Evolutionary conservation across 306 rosid genomes (phyloP).

Genomic region (Glycine tomentella): DNA sequence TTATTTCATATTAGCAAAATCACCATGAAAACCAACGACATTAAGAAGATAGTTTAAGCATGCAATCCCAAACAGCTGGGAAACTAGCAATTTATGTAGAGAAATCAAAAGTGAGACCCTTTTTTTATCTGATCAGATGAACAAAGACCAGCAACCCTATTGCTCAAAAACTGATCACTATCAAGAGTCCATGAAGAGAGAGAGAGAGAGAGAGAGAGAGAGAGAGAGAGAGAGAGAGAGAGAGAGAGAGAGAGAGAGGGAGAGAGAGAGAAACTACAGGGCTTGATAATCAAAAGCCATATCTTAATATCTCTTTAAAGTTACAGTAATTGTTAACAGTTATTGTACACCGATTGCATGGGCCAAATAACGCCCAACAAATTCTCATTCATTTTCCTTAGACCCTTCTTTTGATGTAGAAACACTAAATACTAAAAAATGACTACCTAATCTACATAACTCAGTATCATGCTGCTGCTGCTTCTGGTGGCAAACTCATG

Average conservation of each 20-base stretch:
- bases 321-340: conserved; percentile 69
- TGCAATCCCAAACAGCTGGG: neutral
- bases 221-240: too few species aligned
- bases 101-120: conserved; percentile 6
- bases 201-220: too few species aligned
- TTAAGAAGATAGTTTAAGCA: neutral
- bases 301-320: conserved; percentile 44
- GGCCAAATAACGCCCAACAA: conserved; percentile 68
- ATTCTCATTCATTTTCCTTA: conserved; percentile 60
- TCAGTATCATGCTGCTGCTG: conserved; percentile 70
- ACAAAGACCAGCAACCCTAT: conserved; percentile 44
- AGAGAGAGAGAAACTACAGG: conserved; percentile 43
- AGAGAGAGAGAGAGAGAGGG: too few species aligned
- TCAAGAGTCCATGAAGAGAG: conserved; percentile 16
- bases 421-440: conserved; percentile 71
- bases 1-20: too few species aligned
- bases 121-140: conserved; percentile 1
- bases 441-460: conserved; percentile 85
- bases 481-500: conserved; percentile 66
- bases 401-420: conserved; percentile 56
- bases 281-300: conserved; percentile 60
- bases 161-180: conserved; percentile 31
- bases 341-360: conserved; percentile 77
- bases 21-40: too few species aligned
- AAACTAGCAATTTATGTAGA: neutral